These are phyloP conservation scores for Yarrowia porcina DNA, from an alignment of 805 yeast genomes.

Conservation along the genomic window DNA sequence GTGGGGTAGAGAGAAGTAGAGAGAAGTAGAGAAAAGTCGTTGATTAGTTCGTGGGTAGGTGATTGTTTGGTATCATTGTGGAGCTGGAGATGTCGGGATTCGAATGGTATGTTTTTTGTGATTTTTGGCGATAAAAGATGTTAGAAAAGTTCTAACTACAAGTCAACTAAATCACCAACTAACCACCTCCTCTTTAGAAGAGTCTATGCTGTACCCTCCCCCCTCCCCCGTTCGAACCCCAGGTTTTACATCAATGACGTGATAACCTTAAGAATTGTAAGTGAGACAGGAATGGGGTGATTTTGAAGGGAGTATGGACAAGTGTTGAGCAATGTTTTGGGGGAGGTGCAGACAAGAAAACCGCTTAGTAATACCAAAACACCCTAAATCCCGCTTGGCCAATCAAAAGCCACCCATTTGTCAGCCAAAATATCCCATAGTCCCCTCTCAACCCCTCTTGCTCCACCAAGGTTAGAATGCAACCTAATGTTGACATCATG, in stretches of 20 bases:
- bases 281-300: conserved; percentile 15
- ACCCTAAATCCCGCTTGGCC: too few relatives aligned
- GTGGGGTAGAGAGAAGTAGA: background rate
- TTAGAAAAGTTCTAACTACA: background rate
- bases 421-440: background rate
- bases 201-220: too few relatives aligned
- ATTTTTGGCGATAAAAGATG: too few relatives aligned
- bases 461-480: background rate
- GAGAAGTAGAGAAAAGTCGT: background rate
- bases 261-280: conserved; percentile 5
- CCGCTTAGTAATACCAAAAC: too few relatives aligned
- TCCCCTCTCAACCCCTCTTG: background rate
- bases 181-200: too few relatives aligned
- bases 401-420: background rate
- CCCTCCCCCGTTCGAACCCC: background rate
- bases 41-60: background rate
- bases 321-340: too few relatives aligned
- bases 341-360: too few relatives aligned
- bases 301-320: too few relatives aligned
- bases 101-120: background rate
- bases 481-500: conserved; percentile 4
- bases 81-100: background rate
- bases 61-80: background rate
- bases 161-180: background rate
- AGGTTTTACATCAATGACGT: background rate